phyloP scores from a whole-genome alignment of 768 basidiomycete genomes.

The Amanita inopinata region DNA sequence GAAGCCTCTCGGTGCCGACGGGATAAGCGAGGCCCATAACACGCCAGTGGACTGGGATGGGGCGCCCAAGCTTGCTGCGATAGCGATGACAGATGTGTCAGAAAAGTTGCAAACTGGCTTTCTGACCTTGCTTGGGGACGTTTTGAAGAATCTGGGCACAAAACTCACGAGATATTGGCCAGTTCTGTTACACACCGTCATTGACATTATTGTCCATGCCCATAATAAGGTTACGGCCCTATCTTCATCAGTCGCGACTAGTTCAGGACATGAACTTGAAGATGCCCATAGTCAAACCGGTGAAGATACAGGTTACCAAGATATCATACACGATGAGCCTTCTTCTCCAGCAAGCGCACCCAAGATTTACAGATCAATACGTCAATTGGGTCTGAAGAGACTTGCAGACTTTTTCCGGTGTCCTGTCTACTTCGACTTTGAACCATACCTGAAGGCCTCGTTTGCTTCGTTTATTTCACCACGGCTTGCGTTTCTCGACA shows the following conservation, averaged over 20 bases:
- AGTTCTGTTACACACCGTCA: conserved; percentile 54
- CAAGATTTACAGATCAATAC: conserved; percentile 49
- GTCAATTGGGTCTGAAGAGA: conserved; percentile 80
- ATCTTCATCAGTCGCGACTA: conserved; percentile 11
- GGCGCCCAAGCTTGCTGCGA: conserved; percentile 7
- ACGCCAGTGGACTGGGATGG: conserved; percentile 12
- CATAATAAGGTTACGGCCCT: conserved; percentile 42
- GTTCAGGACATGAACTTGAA: conserved; percentile 19
- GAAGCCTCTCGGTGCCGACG: conserved; percentile 41
- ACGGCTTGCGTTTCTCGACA: conserved; percentile 61
- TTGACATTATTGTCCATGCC: conserved; percentile 56
- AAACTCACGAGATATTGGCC: conserved; percentile 67
- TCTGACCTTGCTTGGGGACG: conserved; percentile 75
- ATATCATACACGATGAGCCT: conserved; percentile 24
- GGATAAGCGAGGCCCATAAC: not conserved
- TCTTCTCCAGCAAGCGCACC: conserved; percentile 16
- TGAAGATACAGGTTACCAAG: conserved; percentile 21
- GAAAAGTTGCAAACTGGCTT: conserved; percentile 77
- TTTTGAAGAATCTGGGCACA: conserved; percentile 74
- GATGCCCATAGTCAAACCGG: conserved; percentile 23
- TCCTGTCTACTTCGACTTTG: conserved; percentile 66
- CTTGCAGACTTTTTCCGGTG: conserved; percentile 81
- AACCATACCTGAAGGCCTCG: conserved; percentile 53
- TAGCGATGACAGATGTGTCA: conserved; percentile 20
- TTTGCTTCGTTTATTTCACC: conserved; percentile 75